Percentiles rank a stretch among this genome's conserved stretches.
Conservation (phyloP, 768 basidiomycete species). For the Russula compacta region DNA sequence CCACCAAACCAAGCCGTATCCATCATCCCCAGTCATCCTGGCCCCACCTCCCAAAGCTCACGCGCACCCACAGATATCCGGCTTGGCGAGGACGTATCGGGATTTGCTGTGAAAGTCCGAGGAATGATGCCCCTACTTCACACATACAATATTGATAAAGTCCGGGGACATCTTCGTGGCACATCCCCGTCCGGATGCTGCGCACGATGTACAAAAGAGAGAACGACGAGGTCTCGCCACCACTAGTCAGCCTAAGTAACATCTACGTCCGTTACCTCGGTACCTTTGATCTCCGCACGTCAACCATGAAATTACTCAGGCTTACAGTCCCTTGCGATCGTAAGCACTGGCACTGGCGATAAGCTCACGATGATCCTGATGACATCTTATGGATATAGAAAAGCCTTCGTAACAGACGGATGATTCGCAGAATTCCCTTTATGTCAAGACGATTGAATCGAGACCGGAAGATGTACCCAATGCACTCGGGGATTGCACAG, state of each 20-base stretch:
- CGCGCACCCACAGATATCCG: neutral
- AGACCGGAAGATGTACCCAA: neutral
- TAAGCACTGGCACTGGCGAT: too few relatives aligned
- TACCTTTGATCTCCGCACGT: too few relatives aligned
- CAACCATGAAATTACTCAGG: too few relatives aligned
- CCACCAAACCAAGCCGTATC: too few relatives aligned
- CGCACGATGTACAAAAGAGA: neutral
- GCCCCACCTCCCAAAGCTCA: neutral
- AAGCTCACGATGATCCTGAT: too few relatives aligned
- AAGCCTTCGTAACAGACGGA: too few relatives aligned
- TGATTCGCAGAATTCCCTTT: too few relatives aligned
- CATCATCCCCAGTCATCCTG: too few relatives aligned
- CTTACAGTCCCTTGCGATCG: too few relatives aligned
- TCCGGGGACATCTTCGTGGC: neutral
- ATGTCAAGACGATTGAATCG: neutral
- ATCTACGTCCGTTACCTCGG: too few relatives aligned
- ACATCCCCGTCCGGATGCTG: neutral
- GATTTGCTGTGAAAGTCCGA: conserved; percentile 2
- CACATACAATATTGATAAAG: neutral
- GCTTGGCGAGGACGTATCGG: neutral
- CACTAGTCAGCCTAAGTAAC: neutral
- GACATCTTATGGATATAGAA: too few relatives aligned
- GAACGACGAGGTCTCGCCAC: neutral
- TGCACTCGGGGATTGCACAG: neutral
- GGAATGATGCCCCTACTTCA: neutral